These are phyloP conservation scores for Solanum stenotomum DNA, from an alignment of 257 asterid genomes.

Conservation along the genomic window DNA sequence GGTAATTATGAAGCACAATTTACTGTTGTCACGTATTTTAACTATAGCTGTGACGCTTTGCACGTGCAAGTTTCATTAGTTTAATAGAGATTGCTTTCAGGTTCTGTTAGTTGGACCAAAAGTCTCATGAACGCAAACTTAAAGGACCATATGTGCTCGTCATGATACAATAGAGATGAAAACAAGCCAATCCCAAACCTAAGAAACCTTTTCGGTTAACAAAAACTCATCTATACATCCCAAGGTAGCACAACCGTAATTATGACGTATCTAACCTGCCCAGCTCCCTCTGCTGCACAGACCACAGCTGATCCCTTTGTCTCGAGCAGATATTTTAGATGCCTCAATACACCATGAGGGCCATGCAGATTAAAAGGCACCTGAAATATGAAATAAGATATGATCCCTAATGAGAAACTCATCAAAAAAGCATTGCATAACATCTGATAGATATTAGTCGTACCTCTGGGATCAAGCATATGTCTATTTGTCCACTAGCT, in stretches of 20 bases:
- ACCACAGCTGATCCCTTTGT: slow-evolving; percentile 92
- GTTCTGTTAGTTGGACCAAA: not conserved
- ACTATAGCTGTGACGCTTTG: not conserved
- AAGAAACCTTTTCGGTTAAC: not conserved
- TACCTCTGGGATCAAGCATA: slow-evolving; percentile 97
- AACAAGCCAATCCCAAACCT: not conserved
- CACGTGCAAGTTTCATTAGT: not conserved
- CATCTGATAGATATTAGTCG: not conserved
- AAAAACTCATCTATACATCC: not conserved
- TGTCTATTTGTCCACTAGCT: slow-evolving; percentile 95
- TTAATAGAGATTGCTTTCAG: not conserved
- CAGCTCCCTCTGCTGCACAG: slow-evolving; percentile 98
- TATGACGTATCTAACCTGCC: slow-evolving; percentile 52
- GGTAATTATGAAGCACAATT: not conserved
- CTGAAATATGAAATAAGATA: slow-evolving; percentile 28
- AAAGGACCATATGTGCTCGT: not conserved
- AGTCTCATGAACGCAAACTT: not conserved
- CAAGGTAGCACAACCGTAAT: not conserved
- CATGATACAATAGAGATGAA: not conserved
- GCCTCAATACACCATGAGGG: slow-evolving; percentile 82
- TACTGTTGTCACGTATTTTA: not conserved
- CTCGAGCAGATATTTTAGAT: slow-evolving; percentile 73
- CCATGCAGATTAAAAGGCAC: slow-evolving; percentile 80
- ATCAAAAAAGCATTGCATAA: not conserved
- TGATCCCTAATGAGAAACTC: not conserved